Evolutionary conservation across 1,284 basidiomycete genomes (phyloP).

Genomic region (Ustilago tritici): DNA sequence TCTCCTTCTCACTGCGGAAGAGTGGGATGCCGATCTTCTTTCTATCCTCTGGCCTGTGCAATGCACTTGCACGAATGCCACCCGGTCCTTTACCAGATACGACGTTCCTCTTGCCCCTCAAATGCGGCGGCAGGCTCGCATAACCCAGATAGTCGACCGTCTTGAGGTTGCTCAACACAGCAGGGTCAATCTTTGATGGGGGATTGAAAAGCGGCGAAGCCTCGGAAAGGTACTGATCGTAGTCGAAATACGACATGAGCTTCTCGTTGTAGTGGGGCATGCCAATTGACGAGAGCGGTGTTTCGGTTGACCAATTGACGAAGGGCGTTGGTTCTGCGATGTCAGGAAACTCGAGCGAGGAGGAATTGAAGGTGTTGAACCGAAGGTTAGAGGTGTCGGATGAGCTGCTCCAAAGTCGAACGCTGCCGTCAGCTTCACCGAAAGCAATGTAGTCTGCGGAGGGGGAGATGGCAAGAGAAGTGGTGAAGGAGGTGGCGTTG

Average conservation of each 20-base stretch:
- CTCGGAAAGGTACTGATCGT: slow-evolving; percentile 56
- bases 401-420: slow-evolving; percentile 84
- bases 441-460: slow-evolving; percentile 91
- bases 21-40: slow-evolving; percentile 72
- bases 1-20: slow-evolving; percentile 84
- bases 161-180: slow-evolving; percentile 82
- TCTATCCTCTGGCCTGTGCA: slow-evolving; percentile 60
- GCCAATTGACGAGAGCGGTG: slow-evolving; percentile 90
- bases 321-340: slow-evolving; percentile 76
- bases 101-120: slow-evolving; percentile 84
- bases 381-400: slow-evolving; percentile 71
- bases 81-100: slow-evolving; percentile 71
- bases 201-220: slow-evolving; percentile 74
- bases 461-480: slow-evolving; percentile 83
- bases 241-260: slow-evolving; percentile 82
- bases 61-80: slow-evolving; percentile 46
- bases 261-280: slow-evolving; percentile 85
- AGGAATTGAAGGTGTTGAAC: slow-evolving; percentile 88
- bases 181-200: slow-evolving; percentile 81
- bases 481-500: slow-evolving; percentile 78
- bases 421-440: slow-evolving; percentile 85
- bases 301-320: slow-evolving; percentile 83
- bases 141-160: slow-evolving; percentile 89
- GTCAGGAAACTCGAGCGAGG: slow-evolving; percentile 87
- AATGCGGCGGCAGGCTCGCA: slow-evolving; percentile 83